These are phyloP conservation scores for Rhynchosporium secalis DNA, from an alignment of 2,329 filamentous ascomycete species.

Conservation along the genomic window DNA sequence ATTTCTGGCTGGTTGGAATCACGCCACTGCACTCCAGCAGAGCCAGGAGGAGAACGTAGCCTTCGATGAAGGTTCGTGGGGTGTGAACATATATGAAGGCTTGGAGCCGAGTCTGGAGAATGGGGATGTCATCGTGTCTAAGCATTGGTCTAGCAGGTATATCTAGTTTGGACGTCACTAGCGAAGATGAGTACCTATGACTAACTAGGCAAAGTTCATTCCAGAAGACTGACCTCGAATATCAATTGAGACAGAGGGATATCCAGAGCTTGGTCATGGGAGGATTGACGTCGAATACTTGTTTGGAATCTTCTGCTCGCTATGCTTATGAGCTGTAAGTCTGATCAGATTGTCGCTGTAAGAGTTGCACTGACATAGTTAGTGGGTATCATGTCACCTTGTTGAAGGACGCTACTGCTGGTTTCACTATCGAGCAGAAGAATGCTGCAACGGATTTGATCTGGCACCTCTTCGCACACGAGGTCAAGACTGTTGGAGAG, in stretches of 20 bases:
- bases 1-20: slow-evolving; percentile 38
- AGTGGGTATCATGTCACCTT: slow-evolving; percentile 36
- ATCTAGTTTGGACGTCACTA: not conserved
- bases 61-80: slow-evolving; percentile 39
- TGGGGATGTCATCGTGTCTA: slow-evolving; percentile 39
- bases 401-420: slow-evolving; percentile 36
- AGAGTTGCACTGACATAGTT: not conserved
- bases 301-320: slow-evolving; percentile 41
- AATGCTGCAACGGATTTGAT: slow-evolving; percentile 34
- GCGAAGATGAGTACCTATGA: not conserved
- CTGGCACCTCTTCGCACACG: slow-evolving; percentile 36
- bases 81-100: slow-evolving; percentile 37
- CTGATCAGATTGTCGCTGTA: not conserved
- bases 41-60: slow-evolving; percentile 26
- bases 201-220: slow-evolving; percentile 33
- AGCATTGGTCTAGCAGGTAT: slow-evolving; percentile 41
- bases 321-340: slow-evolving; percentile 40
- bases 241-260: slow-evolving; percentile 40
- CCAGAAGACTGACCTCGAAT: slow-evolving; percentile 40
- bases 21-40: slow-evolving; percentile 30
- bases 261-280: slow-evolving; percentile 40
- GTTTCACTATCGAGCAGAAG: slow-evolving; percentile 30
- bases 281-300: slow-evolving; percentile 40
- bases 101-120: slow-evolving; percentile 36
- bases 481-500: slow-evolving; percentile 33